Evolutionary conservation across 1,139 yeast species (phyloP), one percentile per base, ranked within the genome.

Genomic region (Pichia sp.): DNA sequence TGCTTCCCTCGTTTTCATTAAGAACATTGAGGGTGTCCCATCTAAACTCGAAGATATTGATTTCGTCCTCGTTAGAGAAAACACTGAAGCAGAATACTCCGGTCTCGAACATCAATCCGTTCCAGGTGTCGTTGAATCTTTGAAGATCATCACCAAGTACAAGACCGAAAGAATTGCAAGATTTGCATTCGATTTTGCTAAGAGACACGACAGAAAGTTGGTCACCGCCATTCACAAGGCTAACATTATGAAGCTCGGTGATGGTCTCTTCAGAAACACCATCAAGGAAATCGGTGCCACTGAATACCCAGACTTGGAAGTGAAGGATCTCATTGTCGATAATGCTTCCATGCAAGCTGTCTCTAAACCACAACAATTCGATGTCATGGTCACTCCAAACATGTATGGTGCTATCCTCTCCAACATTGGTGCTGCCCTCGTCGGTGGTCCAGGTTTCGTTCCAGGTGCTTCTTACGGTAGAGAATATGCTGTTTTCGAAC

Each of bases 291-390:
- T 91, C 50, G 97, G 94, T 60, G 67, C 62, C 25, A 77, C 74
- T 55, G 88, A 82, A 62, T 87, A 88, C 71, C 91, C 94, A 47
- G 83, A 81, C 47, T 75, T 91, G 50, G 74, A 73, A 50, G 87
- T 80, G 53, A 79, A 77, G 63, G 95, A 88, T 66, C 84, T 91
- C 77, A 91, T 91, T 69, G 97, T 91, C 54, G 98, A 91, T 69
- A 91, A 91, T 60, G 96, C 98, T 45, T 85, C 96, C 48, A 91
- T 91, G 97, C 97, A 91, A 72, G 96, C 96, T 42, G 98, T 91
- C 48, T 88, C 97, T 43, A 75, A 81, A 66, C 97, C 97, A 52
- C 96, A 88, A 66, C 97, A 91, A 69, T 91, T 88, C 58, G 97
- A 91, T 62, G 97, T 91, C 41, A 74, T 91, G 66, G 97, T 91